phyloP scores from a whole-genome alignment of 2,329 filamentous ascomycete species.

The Fusarium sp. region DNA sequence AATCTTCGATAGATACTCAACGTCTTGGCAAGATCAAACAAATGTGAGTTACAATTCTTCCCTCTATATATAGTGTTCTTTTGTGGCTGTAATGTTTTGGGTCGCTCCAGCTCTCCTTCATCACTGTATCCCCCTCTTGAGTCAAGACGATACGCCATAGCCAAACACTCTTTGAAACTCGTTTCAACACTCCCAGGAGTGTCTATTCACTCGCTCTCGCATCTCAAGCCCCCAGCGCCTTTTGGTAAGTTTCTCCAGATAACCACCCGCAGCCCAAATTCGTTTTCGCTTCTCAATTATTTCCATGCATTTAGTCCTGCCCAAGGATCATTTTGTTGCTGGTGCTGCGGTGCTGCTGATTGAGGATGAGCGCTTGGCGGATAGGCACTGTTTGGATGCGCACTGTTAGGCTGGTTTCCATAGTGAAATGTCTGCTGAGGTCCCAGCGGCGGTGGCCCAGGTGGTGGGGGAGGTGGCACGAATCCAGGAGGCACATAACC shows the following conservation, averaged over 20 bases:
- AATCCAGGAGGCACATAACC: slow-evolving; percentile 68
- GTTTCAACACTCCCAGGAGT: neutral
- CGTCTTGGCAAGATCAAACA: slow-evolving; percentile 11
- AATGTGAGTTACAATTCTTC: slow-evolving; percentile 26
- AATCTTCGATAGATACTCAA: neutral
- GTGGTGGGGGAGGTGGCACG: slow-evolving; percentile 73
- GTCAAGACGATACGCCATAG: slow-evolving; percentile 1
- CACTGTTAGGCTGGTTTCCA: slow-evolving; percentile 50
- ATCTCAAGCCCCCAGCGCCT: neutral
- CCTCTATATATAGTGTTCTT: slow-evolving; percentile 33
- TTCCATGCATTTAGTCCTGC: slow-evolving; percentile 67
- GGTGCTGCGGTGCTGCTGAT: slow-evolving; percentile 54
- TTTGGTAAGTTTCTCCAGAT: neutral
- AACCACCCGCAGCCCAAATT: neutral
- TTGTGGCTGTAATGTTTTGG: slow-evolving; percentile 1
- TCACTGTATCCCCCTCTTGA: slow-evolving; percentile 8
- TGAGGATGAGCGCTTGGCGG: slow-evolving; percentile 52
- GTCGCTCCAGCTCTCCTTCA: slow-evolving; percentile 8
- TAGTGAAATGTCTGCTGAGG: slow-evolving; percentile 74
- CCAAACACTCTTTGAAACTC: neutral
- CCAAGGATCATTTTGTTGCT: slow-evolving; percentile 64
- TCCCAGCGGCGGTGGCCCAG: slow-evolving; percentile 71
- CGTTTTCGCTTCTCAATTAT: slow-evolving; percentile 47
- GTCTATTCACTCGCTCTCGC: neutral
- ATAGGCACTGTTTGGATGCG: slow-evolving; percentile 48